Evolutionary conservation across 805 yeast species (phyloP).

Genomic region (Wickerhamiella occidentalis): DNA sequence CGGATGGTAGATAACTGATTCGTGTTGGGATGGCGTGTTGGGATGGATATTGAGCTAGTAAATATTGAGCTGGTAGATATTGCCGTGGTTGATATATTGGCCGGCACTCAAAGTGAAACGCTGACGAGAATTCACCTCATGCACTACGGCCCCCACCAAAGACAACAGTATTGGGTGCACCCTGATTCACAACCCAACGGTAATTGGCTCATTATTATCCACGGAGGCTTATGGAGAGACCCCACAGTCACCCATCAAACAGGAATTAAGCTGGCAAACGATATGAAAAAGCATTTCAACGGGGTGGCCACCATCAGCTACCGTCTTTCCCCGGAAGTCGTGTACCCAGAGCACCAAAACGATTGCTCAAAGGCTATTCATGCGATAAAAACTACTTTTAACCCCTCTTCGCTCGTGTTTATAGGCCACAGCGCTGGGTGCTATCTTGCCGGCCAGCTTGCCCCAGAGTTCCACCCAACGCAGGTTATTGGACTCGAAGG

Average conservation of each 20-base stretch:
- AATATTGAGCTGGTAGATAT: too few relatives aligned
- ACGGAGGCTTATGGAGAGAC: constrained; percentile 10
- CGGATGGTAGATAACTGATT: not conserved
- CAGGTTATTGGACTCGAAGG: constrained; percentile 9
- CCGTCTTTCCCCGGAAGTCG: constrained; percentile 5
- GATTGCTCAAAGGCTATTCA: constrained; percentile 2
- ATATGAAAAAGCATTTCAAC: not conserved
- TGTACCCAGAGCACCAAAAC: constrained; percentile 4
- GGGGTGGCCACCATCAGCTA: constrained; percentile 9
- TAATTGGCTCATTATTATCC: constrained; percentile 7
- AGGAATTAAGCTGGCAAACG: not conserved
- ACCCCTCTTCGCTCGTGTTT: not conserved
- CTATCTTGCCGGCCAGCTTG: constrained; percentile 7
- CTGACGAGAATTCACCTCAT: too few relatives aligned
- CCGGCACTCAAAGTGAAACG: too few relatives aligned
- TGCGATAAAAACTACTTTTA: not conserved
- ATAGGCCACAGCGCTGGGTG: constrained; percentile 10
- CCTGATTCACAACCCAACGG: not conserved
- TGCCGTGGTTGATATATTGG: too few relatives aligned
- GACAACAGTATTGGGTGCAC: constrained; percentile 3
- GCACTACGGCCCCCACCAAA: not conserved
- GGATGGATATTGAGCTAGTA: too few relatives aligned
- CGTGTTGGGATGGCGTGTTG: not conserved
- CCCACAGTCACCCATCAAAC: not conserved
- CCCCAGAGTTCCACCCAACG: not conserved